Percentiles rank a stretch among this genome's conserved stretches.
Conservation (phyloP, 257 asterid genomes). For the Nicotiana obtusifolia region DNA sequence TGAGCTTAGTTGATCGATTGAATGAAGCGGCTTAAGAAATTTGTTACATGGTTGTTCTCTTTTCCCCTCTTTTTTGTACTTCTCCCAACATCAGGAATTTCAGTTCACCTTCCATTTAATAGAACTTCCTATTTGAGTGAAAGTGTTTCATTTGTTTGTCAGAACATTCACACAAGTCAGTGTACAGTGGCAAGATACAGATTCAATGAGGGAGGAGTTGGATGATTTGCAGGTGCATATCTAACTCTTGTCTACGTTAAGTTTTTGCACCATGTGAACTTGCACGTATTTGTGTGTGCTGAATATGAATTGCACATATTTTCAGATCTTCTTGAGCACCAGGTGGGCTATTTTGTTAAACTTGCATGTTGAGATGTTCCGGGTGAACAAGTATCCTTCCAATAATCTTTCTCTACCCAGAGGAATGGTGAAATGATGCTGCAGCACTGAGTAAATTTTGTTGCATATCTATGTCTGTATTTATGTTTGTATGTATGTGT, state of each 20-base stretch:
- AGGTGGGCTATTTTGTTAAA: constrained; percentile 96
- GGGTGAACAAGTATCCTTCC: constrained; percentile 96
- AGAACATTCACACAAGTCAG: constrained; percentile 99
- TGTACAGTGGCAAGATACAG: constrained; percentile 99
- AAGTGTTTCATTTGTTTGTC: constrained; percentile 14
- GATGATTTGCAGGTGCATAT: constrained; percentile 86
- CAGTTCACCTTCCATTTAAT: background rate
- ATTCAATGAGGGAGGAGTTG: constrained; percentile 97
- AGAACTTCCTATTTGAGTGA: background rate
- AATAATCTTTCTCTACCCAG: background rate
- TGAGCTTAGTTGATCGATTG: background rate
- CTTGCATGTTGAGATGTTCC: constrained; percentile 98
- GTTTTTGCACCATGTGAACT: constrained; percentile 13
- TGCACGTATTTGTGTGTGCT: background rate
- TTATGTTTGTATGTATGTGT: background rate
- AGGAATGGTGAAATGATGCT: background rate
- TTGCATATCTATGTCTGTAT: background rate
- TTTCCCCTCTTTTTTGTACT: background rate
- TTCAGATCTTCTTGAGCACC: constrained; percentile 93
- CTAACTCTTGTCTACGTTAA: background rate
- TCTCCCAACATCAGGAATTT: background rate
- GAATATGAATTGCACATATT: constrained; percentile 22
- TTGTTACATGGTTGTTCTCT: background rate
- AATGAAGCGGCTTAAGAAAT: background rate
- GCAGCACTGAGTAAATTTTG: background rate